phyloP scores from a whole-genome alignment of 306 rosid genomes.

The Prunus fruticosa region DNA sequence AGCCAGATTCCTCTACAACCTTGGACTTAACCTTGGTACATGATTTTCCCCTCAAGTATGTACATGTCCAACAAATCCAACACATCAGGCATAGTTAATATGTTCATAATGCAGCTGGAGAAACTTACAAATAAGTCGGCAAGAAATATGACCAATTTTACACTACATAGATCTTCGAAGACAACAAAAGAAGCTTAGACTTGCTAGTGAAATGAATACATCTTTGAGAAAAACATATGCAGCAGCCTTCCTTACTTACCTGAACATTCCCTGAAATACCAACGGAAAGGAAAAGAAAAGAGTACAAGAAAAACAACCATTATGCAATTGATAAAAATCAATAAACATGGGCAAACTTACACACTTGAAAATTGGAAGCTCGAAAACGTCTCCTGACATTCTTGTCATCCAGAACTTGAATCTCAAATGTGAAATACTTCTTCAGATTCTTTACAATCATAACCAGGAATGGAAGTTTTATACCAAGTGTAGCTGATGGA shows the following conservation, averaged over 20 bases:
- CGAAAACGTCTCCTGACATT: constrained; percentile 90
- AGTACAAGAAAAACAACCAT: constrained; percentile 7
- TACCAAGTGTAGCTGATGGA: constrained; percentile 89
- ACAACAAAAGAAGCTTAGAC: background rate
- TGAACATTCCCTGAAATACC: constrained; percentile 9
- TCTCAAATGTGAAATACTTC: constrained; percentile 93
- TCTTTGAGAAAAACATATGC: background rate
- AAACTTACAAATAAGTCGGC: background rate
- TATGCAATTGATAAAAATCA: constrained; percentile 21
- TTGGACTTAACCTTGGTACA: background rate
- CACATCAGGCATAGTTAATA: background rate
- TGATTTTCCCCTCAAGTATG: background rate
- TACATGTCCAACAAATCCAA: background rate
- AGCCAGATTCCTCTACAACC: background rate
- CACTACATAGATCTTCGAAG: background rate
- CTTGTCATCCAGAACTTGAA: constrained; percentile 91
- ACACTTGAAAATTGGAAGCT: constrained; percentile 98
- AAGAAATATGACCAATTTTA: background rate
- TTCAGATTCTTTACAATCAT: constrained; percentile 89
- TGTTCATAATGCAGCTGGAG: background rate
- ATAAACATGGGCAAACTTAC: constrained; percentile 79
- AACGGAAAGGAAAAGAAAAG: background rate
- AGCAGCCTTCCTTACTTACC: background rate
- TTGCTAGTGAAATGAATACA: background rate
- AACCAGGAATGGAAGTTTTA: constrained; percentile 89